Evolutionary conservation across 257 asterid species (phyloP), one percentile per base, ranked within the genome.

Genomic region (Capsicum pubescens): DNA sequence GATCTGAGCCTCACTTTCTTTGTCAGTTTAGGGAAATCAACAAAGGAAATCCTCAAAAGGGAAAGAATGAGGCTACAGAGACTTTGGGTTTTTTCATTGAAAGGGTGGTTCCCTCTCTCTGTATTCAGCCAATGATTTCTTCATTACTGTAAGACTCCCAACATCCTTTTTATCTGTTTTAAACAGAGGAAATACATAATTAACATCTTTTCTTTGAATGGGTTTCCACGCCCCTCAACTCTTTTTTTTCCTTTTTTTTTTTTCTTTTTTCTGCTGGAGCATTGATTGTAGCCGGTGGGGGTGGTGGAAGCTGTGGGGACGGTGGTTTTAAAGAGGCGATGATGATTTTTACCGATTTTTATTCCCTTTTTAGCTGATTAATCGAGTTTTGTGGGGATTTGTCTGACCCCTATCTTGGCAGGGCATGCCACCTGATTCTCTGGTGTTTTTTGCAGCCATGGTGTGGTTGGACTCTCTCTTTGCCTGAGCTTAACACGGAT

Each of bases 361-460:
- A 63, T 64, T 84, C 83, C 83, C 57, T 67, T 80, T 71, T 80
- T 66, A 69, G 82, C 84, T 57, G 39, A 83, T 56, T 63, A 66
- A 8, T 9, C 13, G 55, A 50, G 66, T 54, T 67, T 77, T 32
- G 82, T 54, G 82, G 9, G 44, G 44, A 3, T 39, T 67, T 48
- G 83, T 85, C 84, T 50, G 86, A 84, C 82, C 90, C 86, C 87
- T 89, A 86, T 84, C 93, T 91, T 91, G 93, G 92, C 87, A 9
- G 89, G 91, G 92, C 86, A 54, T 82, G 76, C 84, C 48, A 44
- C 48, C 48, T 3, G 48, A 44, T 44, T 44, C 5, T 44, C 48
- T 44, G 48, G 7, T 21, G 81, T 58, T 48, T 32, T 77, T 83
- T 57, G 85, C 74, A 71, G 82, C 82, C 82, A 71, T 71, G 82